Evolutionary conservation across 208 protist species (phyloP).

Genomic region (Leishmania braziliensis): DNA sequence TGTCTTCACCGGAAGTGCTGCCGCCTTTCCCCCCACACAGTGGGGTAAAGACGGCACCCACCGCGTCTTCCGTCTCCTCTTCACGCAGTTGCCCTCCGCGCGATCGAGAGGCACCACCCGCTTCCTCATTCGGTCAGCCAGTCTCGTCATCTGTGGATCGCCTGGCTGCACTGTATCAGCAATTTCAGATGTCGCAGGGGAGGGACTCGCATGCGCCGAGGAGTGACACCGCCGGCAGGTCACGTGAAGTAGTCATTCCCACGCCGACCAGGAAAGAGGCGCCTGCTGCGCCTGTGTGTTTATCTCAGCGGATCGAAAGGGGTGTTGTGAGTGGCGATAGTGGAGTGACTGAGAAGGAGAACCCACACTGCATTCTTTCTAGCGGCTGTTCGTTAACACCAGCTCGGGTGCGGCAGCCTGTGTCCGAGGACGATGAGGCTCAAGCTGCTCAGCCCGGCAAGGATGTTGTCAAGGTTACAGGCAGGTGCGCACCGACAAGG

Average conservation of each 20-base stretch:
- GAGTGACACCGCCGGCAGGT: not conserved
- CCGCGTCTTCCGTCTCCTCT: not conserved
- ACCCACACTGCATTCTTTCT: not conserved
- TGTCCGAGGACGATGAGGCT: not conserved
- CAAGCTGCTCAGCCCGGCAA: not conserved
- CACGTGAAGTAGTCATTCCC: not conserved
- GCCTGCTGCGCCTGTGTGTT: not conserved
- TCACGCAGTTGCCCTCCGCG: not conserved
- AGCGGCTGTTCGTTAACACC: not conserved
- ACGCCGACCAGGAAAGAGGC: not conserved
- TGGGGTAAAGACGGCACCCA: not conserved
- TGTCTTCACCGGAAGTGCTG: not conserved
- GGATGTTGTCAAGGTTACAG: not conserved
- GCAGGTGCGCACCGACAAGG: not conserved
- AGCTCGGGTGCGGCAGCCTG: not conserved
- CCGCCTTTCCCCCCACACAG: not conserved
- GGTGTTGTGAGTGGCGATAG: not conserved
- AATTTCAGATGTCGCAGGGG: slow-evolving; percentile 13
- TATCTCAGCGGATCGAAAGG: not conserved
- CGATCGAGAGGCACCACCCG: not conserved
- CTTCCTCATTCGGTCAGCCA: not conserved
- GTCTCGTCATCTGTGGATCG: slow-evolving; percentile 18
- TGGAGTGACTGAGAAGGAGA: not conserved
- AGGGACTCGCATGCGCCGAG: not conserved
- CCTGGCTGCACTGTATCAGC: slow-evolving; percentile 23